Base-by-base conservation (phyloP, 2,329 filamentous ascomycete species). In the Cladosporium oxysporum region DNA sequence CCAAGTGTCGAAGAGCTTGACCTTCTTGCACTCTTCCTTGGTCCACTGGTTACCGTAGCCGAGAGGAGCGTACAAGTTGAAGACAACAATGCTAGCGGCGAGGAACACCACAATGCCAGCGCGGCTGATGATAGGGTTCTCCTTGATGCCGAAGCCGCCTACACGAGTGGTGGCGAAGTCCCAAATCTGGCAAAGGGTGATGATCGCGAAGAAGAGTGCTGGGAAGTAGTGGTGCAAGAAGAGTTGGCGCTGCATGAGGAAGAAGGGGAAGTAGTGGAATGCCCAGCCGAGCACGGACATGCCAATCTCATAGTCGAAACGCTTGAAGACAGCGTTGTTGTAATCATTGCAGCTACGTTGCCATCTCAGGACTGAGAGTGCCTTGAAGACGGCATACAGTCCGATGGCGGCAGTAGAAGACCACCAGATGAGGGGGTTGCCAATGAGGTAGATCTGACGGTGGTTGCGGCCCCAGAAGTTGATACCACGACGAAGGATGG, bases 151-250 rank as follows among this genome's bases (percentile, higher is more conserved):
- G 60, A 93, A 79, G 33, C 86, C 81, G 55, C 85, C 82, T 71
- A 97, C 84, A 58, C 95, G 90, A 71, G 88, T 89, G 66, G 91
- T 91, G 64, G 88, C 77, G 75, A 93, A 97, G 80, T 99, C 95
- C 79, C 92, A 94, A 59, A 91, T 86, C 79, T 98, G 94, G 79
- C 90, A 95, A 65, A 97, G 85, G 10, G 91, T 89, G 71, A 98
- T 89, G 74, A 99, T 88, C 69, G 91, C 93, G 77, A 99, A 99
- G 82, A 97, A 96, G 16, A 99, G 87, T 2, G 95, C 95, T 0
- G 95, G 95, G 80, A 99, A 95, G 80, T 99, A 99, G 82, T 99
- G 95, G 79, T 99, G 95, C 68, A 99, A 84, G 85, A 99, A 99
- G 41, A 99, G 88, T 81, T 99, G 95, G 73, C 95, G 93, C 77